phyloP scores from a whole-genome alignment of 2,329 filamentous ascomycete genomes.

The Neonectria neomacrospora region DNA sequence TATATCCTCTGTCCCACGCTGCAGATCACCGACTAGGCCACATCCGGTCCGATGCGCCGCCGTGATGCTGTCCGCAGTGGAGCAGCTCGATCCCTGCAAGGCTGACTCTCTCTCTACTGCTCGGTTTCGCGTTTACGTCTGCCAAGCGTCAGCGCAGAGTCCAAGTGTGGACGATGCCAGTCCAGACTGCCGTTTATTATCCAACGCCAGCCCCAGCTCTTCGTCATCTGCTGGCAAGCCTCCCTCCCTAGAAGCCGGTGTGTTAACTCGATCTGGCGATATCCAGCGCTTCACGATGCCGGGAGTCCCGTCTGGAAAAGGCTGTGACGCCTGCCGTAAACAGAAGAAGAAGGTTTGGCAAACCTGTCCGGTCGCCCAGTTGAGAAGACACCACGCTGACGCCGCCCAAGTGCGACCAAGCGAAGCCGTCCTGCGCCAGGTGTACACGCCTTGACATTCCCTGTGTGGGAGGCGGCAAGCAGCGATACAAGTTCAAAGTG shows the following conservation, averaged over 20 bases:
- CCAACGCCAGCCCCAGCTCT: constrained; percentile 1
- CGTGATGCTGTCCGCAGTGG: constrained; percentile 10
- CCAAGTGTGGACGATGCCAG: constrained; percentile 14
- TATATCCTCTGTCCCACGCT: not conserved
- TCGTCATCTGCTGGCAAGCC: not conserved
- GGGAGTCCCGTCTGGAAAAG: constrained; percentile 61
- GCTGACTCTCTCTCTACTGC: constrained; percentile 1
- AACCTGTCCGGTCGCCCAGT: no score
- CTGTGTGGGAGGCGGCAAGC: constrained; percentile 59
- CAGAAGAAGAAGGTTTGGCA: constrained; percentile 63
- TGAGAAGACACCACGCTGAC: not conserved
- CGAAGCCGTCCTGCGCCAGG: constrained; percentile 56
- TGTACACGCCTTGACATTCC: constrained; percentile 57
- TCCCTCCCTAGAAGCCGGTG: constrained; percentile 14
- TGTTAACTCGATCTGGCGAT: constrained; percentile 35
- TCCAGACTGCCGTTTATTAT: constrained; percentile 8
- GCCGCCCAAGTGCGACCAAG: constrained; percentile 58
- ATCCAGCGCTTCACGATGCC: constrained; percentile 55
- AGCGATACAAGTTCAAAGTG: constrained; percentile 62
- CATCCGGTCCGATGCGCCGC: constrained; percentile 33
- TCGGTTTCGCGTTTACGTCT: not conserved
- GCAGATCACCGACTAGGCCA: constrained; percentile 18
- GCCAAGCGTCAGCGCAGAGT: constrained; percentile 11
- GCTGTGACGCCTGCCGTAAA: constrained; percentile 62
- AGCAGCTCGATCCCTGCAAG: not conserved